These are phyloP conservation scores for Cantharellus anzutake DNA, from an alignment of 768 basidiomycete species.

Conservation along the genomic window DNA sequence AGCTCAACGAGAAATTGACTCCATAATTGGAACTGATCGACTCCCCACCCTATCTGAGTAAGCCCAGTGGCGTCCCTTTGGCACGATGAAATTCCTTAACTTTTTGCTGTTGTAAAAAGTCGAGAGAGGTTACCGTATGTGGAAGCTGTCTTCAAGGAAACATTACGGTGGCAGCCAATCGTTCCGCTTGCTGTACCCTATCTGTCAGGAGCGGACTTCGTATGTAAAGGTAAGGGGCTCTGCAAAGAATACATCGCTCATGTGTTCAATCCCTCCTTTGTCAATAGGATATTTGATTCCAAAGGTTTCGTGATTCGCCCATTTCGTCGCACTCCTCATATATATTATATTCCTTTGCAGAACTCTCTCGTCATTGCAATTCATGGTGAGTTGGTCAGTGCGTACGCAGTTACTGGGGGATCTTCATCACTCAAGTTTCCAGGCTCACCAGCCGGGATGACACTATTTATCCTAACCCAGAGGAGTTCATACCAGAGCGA, in stretches of 20 bases:
- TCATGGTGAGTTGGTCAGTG: not conserved
- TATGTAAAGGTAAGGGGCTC: not conserved
- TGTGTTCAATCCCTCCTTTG: not conserved
- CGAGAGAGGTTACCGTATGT: not conserved
- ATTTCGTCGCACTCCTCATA: not conserved
- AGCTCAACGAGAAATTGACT: constrained; percentile 1
- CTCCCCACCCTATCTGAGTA: not conserved
- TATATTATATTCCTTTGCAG: not conserved
- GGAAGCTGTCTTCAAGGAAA: not conserved
- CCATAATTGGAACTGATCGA: not conserved
- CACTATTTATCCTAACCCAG: not conserved
- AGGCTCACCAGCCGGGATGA: not conserved
- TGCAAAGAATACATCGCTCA: not conserved
- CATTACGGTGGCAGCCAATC: not conserved
- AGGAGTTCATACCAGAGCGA: not conserved
- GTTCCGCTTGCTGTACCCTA: not conserved
- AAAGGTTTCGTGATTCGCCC: not conserved
- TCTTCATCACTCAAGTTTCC: not conserved
- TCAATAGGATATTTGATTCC: not conserved
- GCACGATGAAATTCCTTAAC: not conserved
- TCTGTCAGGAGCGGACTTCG: not conserved
- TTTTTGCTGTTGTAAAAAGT: not conserved
- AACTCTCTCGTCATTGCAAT: not conserved
- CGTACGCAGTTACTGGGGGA: not conserved
- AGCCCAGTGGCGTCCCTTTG: not conserved